Percentiles rank a stretch among this genome's conserved stretches.
Evolutionary conservation across 1,284 basidiomycete genomes (phyloP).

Genomic region (Tetrapyrgos nigripes): DNA sequence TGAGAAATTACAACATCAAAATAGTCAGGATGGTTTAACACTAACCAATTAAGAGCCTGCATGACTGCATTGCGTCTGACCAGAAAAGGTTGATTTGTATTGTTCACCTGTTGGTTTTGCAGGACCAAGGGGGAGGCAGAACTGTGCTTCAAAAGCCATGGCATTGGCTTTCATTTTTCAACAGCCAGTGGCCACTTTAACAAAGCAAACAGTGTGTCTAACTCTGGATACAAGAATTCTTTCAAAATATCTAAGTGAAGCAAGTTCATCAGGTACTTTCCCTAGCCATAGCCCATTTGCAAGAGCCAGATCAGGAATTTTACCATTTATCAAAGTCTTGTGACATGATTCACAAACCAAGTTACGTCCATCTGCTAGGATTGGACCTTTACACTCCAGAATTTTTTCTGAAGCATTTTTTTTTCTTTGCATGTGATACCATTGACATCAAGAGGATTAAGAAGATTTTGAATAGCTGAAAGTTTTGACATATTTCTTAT

Average conservation of each 20-base stretch:
- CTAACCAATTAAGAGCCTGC: slow-evolving; percentile 35
- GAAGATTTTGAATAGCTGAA: neutral
- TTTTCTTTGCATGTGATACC: neutral
- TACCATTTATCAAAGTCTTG: slow-evolving; percentile 19
- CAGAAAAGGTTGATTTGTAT: slow-evolving; percentile 28
- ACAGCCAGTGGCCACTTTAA: neutral
- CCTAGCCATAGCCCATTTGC: slow-evolving; percentile 47
- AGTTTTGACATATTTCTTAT: neutral
- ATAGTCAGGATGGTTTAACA: slow-evolving; percentile 37
- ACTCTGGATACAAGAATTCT: slow-evolving; percentile 30
- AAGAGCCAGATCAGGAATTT: slow-evolving; percentile 33
- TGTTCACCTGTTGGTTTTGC: slow-evolving; percentile 22
- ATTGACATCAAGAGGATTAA: neutral
- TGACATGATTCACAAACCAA: slow-evolving; percentile 22
- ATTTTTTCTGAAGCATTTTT: neutral
- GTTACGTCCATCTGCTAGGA: slow-evolving; percentile 22
- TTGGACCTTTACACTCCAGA: slow-evolving; percentile 9
- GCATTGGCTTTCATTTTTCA: slow-evolving; percentile 30
- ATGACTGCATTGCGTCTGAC: slow-evolving; percentile 26
- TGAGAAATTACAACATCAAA: slow-evolving; percentile 27
- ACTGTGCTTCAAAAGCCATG: slow-evolving; percentile 26
- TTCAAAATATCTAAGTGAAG: slow-evolving; percentile 29
- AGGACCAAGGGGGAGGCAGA: slow-evolving; percentile 13
- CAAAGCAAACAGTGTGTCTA: slow-evolving; percentile 6
- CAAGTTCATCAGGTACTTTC: slow-evolving; percentile 35